Evolutionary conservation across 2,329 filamentous ascomycete species (phyloP).

Genomic region (Sporothrix dimorphospora): DNA sequence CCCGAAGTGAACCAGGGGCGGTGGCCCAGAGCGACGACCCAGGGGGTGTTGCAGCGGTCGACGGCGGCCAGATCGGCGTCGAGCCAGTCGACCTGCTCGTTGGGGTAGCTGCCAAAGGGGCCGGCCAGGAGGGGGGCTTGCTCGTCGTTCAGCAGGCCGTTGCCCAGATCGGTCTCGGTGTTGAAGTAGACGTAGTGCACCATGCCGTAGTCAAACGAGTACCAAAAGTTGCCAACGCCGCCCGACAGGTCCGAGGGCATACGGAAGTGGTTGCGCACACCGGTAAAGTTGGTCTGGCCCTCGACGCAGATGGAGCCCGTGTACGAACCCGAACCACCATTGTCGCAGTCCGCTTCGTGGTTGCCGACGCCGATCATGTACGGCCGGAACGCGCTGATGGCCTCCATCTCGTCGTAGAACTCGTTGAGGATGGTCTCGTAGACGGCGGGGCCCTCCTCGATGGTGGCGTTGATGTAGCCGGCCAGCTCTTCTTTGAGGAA

Average conservation of each 20-base stretch:
- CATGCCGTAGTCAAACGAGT: slow-evolving; percentile 35
- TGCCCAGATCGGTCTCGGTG: slow-evolving; percentile 33
- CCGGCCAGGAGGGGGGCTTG: slow-evolving; percentile 8
- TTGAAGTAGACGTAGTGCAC: slow-evolving; percentile 30
- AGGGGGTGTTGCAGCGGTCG: slow-evolving; percentile 52
- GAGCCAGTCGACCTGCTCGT: slow-evolving; percentile 43
- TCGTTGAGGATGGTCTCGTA: slow-evolving; percentile 57
- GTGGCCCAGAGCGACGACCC: slow-evolving; percentile 54
- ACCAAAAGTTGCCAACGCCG: slow-evolving; percentile 34
- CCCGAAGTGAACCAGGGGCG: slow-evolving; percentile 50
- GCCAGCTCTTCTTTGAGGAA: slow-evolving; percentile 49
- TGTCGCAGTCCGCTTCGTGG: slow-evolving; percentile 53
- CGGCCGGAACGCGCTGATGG: slow-evolving; percentile 47
- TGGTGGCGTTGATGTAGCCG: slow-evolving; percentile 38
- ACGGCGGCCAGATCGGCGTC: slow-evolving; percentile 49
- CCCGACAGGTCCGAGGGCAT: slow-evolving; percentile 31
- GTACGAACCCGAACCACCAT: slow-evolving; percentile 48
- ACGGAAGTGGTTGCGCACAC: slow-evolving; percentile 34
- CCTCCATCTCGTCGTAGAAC: slow-evolving; percentile 53
- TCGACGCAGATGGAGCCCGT: slow-evolving; percentile 37
- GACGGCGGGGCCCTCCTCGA: slow-evolving; percentile 48
- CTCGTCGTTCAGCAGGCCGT: slow-evolving; percentile 30
- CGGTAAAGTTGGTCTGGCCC: slow-evolving; percentile 36
- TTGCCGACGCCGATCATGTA: slow-evolving; percentile 53
- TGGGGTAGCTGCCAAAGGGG: slow-evolving; percentile 20